phyloP scores from a whole-genome alignment of 192 early-diverging fungal genomes.

The Umbelopsis vinacea region DNA sequence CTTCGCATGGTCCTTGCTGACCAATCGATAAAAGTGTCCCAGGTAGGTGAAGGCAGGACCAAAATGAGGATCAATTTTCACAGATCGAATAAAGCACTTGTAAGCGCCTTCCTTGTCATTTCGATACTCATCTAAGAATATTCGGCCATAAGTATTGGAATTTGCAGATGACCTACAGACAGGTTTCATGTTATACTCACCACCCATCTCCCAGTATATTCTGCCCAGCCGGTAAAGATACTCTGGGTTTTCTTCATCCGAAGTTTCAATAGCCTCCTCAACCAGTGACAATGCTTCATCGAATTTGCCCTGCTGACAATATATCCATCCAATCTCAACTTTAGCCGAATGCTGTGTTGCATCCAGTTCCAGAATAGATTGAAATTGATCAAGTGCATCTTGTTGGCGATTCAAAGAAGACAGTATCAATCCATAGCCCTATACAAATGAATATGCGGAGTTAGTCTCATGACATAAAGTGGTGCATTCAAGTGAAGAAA shows the following conservation, averaged over 20 bases:
- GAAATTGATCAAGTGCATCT: slow-evolving; percentile 63
- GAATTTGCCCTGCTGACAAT: slow-evolving; percentile 53
- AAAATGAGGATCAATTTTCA: slow-evolving; percentile 66
- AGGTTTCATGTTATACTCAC: slow-evolving; percentile 35
- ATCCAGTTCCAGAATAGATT: slow-evolving; percentile 53
- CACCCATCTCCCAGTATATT: slow-evolving; percentile 79
- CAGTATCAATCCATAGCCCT: slow-evolving; percentile 64
- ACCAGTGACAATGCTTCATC: slow-evolving; percentile 59
- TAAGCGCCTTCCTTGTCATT: slow-evolving; percentile 68
- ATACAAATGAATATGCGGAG: slow-evolving; percentile 3
- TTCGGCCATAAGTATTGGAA: background rate
- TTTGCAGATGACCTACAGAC: background rate
- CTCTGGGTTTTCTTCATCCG: slow-evolving; percentile 47
- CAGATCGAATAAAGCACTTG: slow-evolving; percentile 69
- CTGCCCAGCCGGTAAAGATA: slow-evolving; percentile 71
- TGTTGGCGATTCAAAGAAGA: slow-evolving; percentile 53
- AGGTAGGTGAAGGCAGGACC: slow-evolving; percentile 76
- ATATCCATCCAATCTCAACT: slow-evolving; percentile 74
- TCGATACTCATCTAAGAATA: slow-evolving; percentile 48
- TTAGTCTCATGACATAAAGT: background rate
- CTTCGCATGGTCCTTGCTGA: slow-evolving; percentile 67
- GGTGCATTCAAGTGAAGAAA: no score
- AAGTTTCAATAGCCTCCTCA: slow-evolving; percentile 54
- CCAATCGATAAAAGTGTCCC: slow-evolving; percentile 77
- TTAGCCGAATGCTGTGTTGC: slow-evolving; percentile 52